Evolutionary conservation across 2,329 filamentous ascomycete genomes (phyloP), one percentile per base, ranked within the genome.

Genomic region (Sodiomyces alkalinus): DNA sequence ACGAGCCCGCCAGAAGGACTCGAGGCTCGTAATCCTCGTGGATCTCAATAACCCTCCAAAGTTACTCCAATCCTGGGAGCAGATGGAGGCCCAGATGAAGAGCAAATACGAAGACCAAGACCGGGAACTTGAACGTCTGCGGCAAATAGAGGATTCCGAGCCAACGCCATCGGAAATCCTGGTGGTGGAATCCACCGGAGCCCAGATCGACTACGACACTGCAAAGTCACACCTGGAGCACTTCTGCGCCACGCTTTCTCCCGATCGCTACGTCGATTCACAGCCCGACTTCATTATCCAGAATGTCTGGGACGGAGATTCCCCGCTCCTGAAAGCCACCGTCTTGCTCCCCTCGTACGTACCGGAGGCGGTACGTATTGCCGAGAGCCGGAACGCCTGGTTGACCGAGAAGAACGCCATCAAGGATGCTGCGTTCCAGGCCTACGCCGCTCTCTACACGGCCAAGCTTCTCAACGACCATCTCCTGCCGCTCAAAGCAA

Each of bases 381-480:
- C 66, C 0, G 41, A 52, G 14, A 69, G 76, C 28, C 46, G 48
- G 17, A 36, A 46, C 19, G 36, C 47, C n/a, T 94, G 85, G 85
- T 49, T 39, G 8, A 80, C 74, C 0, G 76, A 90, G 42, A 68
- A 62, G 32, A 73, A 71, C 39, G 83, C 85, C 0, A 73, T 62
- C 39, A 82, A 79, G 43, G 87, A 94, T 48, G 82, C 78, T 1
- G 79, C 82, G 0, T 90, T 92, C 35, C 69, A 81, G 42, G 80
- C 85, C 1, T 93, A 86, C 43, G 52, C 68, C 14, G 60, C 60
- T 5, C 58, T 96, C 0, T 74, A 87, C 44, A 41, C 67, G 6
- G 75, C 68, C 16, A 77, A 78, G 0, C 56, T 94, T 5, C 51
- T 96, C 2, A 85, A 81, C 35, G 69, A 92, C 10, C 64, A 92